Base-by-base conservation (phyloP, 1,284 basidiomycete species). In the Moniliella sp. region DNA sequence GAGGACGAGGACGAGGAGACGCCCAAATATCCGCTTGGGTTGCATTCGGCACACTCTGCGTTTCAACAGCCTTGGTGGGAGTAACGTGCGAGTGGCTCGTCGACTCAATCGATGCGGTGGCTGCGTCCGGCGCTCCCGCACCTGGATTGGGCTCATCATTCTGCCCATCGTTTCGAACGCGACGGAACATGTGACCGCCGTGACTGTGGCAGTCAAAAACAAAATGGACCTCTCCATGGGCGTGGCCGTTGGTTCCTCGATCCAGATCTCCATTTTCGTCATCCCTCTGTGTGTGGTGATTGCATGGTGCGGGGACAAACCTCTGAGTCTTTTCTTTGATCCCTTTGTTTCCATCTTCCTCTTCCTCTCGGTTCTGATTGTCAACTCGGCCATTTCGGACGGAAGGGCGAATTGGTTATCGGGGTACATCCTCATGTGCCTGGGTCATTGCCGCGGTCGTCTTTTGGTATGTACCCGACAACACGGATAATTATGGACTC, bases 21-120 rank as follows among this genome's bases (percentile, higher is more conserved):
- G n/a, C n/a, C n/a, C n/a, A n/a, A n/a, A n/a, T n/a, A n/a, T n/a
- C n/a, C n/a, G n/a, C n/a, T n/a, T n/a, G n/a, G n/a, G n/a, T n/a
- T n/a, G n/a, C n/a, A n/a, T n/a, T n/a, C n/a, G n/a, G n/a, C n/a
- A n/a, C n/a, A n/a, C n/a, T n/a, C n/a, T n/a, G n/a, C n/a, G n/a
- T n/a, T n/a, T n/a, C n/a, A n/a, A n/a, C n/a, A n/a, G n/a, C n/a
- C n/a, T n/a, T n/a, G 18, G 39, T 50, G 12, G 50, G 48, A 10
- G 48, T 53, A 15, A 53, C 50, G 3, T 48, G 46, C 15, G 44
- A 53, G 25, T 53, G 50, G 50, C 40, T 53, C 5, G 50, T 53
- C 3, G 34, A 35, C n/a, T 34, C 47, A 5, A 43, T 53, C 35
- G 36, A 47, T 26, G 46, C 40, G 4, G 43, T 53, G 9, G 31